Evolutionary conservation across 1,139 yeast genomes (phyloP).

Genomic region (Geotrichum phurueaensis): DNA sequence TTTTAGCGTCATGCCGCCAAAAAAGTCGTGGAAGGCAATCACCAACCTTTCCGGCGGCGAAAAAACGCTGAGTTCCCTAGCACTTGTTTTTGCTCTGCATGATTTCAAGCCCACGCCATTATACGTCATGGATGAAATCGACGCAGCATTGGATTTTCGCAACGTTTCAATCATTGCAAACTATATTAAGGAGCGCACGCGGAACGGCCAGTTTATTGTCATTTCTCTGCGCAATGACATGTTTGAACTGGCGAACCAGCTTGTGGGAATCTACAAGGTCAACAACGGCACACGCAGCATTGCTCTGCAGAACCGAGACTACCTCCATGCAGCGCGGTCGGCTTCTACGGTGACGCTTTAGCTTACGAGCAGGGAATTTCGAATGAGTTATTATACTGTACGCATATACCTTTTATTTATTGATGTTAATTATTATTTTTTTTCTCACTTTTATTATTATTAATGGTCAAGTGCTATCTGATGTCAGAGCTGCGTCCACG

Average conservation of each 20-base stretch:
- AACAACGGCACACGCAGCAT: constrained; percentile 85
- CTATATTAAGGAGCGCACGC: constrained; percentile 90
- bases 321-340: neutral
- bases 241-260: constrained; percentile 92
- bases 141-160: constrained; percentile 95
- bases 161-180: constrained; percentile 97
- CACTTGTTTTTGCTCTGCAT: constrained; percentile 93
- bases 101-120: constrained; percentile 95
- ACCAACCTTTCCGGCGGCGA: constrained; percentile 97
- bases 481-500: neutral
- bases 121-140: constrained; percentile 98
- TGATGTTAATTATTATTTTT: neutral
- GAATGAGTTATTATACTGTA: too few species aligned
- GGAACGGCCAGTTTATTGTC: constrained; percentile 93
- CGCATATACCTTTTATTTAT: neutral
- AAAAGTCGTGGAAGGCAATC: constrained; percentile 94
- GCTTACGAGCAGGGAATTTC: too few species aligned
- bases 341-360: neutral
- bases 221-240: constrained; percentile 92
- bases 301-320: constrained; percentile 61
- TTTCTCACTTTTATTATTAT: too few species aligned
- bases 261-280: constrained; percentile 93
- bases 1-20: constrained; percentile 98
- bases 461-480: neutral
- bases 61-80: constrained; percentile 89